Evolutionary conservation across 306 rosid species (phyloP), one percentile per base, ranked within the genome.

Genomic region (Inga laurina): DNA sequence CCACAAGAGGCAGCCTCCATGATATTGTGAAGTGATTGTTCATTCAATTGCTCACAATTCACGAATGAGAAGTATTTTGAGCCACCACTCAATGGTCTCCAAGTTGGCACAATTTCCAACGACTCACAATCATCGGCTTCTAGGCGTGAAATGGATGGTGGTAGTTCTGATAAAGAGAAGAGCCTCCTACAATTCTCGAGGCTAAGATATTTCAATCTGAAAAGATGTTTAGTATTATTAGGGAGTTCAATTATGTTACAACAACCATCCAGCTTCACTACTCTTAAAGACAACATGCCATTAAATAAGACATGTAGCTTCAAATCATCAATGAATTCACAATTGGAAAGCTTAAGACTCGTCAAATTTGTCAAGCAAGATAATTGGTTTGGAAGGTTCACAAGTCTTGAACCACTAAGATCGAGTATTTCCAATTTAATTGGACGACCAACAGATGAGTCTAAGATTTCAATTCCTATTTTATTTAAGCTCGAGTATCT

Each of bases 401-500:
- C 14, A 13, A 64, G 37, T 64, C 39, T 27, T 30, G 2, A 30
- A 13, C 68, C 16, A 11, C 3, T 1, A 27, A 62, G 68, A 11
- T 11, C 0, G 37, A 62, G 37, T 0, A 0, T 0, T 24, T 62
- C 7, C 68, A 62, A 11, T 22, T 62, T 62, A 62, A 2, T 24
- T 10, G 68, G 44, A 62, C 7, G 37, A 15, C 7, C 68, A 3
- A 62, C 37, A 27, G 68, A 27, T 3, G 34, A 24, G 68, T 27
- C 8, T 37, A 62, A 62, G 68, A 27, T 62, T 62, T 62, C 18
- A 27, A 27, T 62, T 62, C 19, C 19, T 11, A 37, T 62, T 4
- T 1, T 0, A 62, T 1, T 0, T 43, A 71, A 71, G 2, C 2
- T 1, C 11, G 44, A 3, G 1, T 0, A 0, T 9, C 8, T 8